Conservation (phyloP, 805 yeast genomes). For the Phaffomyces antillensis region DNA sequence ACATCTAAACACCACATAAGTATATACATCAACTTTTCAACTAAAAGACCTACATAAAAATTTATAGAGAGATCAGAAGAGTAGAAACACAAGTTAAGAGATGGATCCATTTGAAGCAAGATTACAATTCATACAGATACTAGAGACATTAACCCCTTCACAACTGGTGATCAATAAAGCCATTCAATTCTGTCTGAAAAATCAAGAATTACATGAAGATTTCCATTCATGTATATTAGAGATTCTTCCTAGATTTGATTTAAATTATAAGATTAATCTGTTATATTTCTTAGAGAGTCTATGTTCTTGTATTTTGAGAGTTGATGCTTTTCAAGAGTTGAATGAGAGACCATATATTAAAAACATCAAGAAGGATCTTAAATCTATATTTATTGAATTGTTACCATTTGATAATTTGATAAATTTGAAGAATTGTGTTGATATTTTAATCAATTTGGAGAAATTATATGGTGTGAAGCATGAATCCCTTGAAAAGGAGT, state of each 20-base stretch:
- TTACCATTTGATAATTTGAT: slow-evolving; percentile 26
- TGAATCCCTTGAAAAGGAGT: not conserved
- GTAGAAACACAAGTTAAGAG: not conserved
- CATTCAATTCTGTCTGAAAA: slow-evolving; percentile 38
- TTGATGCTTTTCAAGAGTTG: not conserved
- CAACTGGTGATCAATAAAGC: slow-evolving; percentile 34
- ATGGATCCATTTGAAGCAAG: slow-evolving; percentile 92
- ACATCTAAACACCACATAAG: too few relatives aligned
- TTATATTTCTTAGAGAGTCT: slow-evolving; percentile 66
- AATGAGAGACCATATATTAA: slow-evolving; percentile 17
- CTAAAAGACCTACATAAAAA: too few relatives aligned
- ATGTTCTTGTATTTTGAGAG: slow-evolving; percentile 28
- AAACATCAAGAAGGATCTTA: slow-evolving; percentile 28
- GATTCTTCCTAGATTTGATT: slow-evolving; percentile 42
- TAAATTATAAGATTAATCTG: slow-evolving; percentile 59
- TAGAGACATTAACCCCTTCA: slow-evolving; percentile 62
- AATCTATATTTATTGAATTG: slow-evolving; percentile 27
- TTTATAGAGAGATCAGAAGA: not conserved
- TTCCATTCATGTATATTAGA: slow-evolving; percentile 61
- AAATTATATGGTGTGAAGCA: slow-evolving; percentile 9
- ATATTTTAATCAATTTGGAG: slow-evolving; percentile 15
- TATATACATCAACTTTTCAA: too few relatives aligned
- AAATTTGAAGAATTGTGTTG: slow-evolving; percentile 16
- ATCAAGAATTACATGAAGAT: slow-evolving; percentile 58
- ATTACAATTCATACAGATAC: slow-evolving; percentile 60